Percentiles rank a stretch among this genome's conserved stretches.
Conservation (phyloP, 2,329 filamentous ascomycete genomes). For the Colletotrichum agaves region DNA sequence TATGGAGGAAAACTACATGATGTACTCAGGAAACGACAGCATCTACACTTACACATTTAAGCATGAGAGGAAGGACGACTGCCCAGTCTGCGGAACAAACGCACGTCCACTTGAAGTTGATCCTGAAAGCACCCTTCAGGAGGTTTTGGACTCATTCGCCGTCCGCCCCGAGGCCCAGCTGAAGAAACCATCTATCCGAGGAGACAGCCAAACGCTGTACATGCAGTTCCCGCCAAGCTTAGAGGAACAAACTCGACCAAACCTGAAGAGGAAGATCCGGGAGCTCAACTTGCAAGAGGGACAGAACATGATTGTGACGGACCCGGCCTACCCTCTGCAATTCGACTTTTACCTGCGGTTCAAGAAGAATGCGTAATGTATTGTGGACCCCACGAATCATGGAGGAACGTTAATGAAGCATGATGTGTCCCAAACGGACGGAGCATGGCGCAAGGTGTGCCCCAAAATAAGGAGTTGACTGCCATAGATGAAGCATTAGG, state of each 20-base stretch:
- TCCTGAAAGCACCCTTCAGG: slow-evolving; percentile 77
- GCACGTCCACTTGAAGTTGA: slow-evolving; percentile 80
- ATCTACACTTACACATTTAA: slow-evolving; percentile 98
- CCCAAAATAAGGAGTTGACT: background rate
- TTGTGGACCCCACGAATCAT: background rate
- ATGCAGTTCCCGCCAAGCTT: slow-evolving; percentile 86
- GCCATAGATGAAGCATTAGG: background rate
- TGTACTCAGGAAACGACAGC: slow-evolving; percentile 96
- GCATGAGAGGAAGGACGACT: slow-evolving; percentile 93
- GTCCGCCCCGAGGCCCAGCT: slow-evolving; percentile 89
- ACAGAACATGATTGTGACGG: slow-evolving; percentile 91
- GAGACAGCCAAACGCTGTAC: slow-evolving; percentile 85
- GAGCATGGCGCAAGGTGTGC: background rate
- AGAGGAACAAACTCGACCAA: slow-evolving; percentile 85
- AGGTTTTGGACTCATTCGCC: slow-evolving; percentile 86
- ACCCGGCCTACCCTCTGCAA: slow-evolving; percentile 85
- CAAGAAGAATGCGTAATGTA: slow-evolving; percentile 42
- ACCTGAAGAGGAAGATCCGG: slow-evolving; percentile 79
- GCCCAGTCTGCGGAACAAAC: slow-evolving; percentile 89
- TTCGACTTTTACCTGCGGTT: slow-evolving; percentile 67
- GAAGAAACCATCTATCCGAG: slow-evolving; percentile 89
- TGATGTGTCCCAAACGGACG: slow-evolving; percentile 1
- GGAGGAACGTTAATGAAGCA: slow-evolving; percentile 26
- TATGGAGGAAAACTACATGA: slow-evolving; percentile 92
- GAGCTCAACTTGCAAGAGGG: slow-evolving; percentile 80